Evolutionary conservation across 352 stramenopile genomes (phyloP), one percentile per base, ranked within the genome.

Genomic region (Pythium dissimile): DNA sequence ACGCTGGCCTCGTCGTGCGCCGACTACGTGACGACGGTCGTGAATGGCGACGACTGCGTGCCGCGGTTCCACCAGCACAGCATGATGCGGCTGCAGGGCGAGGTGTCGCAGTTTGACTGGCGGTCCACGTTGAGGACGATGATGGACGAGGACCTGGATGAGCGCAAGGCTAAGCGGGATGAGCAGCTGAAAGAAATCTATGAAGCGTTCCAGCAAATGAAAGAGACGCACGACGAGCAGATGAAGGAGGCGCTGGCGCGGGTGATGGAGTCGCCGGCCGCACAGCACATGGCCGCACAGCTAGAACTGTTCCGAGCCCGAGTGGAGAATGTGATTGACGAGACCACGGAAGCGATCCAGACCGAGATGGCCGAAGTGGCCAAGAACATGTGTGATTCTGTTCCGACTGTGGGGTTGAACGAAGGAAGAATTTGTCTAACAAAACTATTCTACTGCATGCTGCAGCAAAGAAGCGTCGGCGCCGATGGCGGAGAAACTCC

Each of bases 31-130:
- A 92, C 81, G 9, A 80, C 70, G 2, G 69, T 94, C 26, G 77
- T 94, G 28, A 82, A 89, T 32, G 82, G 82, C 20, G 86, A 92
- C 59, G 84, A 94, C 65, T 92, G 82, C 49, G 81, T 94, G 15
- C 84, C 84, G 10, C 79, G 84, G 15, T 62, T 92, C 32, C 84
- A 92, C 39, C 80, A 90, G 54, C 77, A 91, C 59, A 90, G 78
- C 41, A 67, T 94, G 27, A 35, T 81, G 8, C 64, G 73, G 21
- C 54, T 94, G 32, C 82, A 89, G 48, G 63, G 77, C 18, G 72
- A 92, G 53, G 77, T 94, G 27, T 68, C 62, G 3, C 53, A 47
- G 35, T 93, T 93, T 47, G 71, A 90, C 64, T 94, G 81, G 84
- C 64, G 77, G 31, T 52, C 68, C 4, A 67, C 66, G 28, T 65